phyloP scores from a whole-genome alignment of 1,139 yeast genomes.

The Candida pseudoviswanathii region DNA sequence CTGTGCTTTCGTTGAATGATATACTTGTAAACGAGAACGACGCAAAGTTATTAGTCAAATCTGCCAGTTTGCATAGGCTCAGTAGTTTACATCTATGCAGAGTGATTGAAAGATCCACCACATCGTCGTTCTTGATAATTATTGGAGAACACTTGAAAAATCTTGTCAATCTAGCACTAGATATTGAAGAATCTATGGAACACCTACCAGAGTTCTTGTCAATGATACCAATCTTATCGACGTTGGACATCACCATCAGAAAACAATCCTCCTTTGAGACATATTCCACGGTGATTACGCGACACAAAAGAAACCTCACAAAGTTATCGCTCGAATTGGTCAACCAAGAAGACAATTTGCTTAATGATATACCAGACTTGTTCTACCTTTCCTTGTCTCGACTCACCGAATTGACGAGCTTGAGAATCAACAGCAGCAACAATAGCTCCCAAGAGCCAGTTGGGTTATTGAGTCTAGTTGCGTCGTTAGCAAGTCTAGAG shows the following conservation, averaged over 20 bases:
- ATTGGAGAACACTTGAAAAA: constrained; percentile 27
- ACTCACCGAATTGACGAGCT: constrained; percentile 27
- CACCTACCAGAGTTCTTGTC: constrained; percentile 42
- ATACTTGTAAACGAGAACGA: constrained; percentile 29
- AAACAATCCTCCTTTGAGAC: constrained; percentile 31
- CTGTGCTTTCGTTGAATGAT: constrained; percentile 28
- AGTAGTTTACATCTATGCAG: constrained; percentile 27
- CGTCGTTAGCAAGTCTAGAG: constrained; percentile 28
- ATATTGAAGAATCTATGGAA: constrained; percentile 49
- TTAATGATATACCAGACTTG: constrained; percentile 21
- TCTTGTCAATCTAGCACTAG: constrained; percentile 38
- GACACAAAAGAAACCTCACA: constrained; percentile 4
- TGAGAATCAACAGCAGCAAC: constrained; percentile 44
- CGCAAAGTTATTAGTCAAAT: constrained; percentile 20
- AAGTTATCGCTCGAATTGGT: constrained; percentile 47
- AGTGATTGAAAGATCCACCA: constrained; percentile 25
- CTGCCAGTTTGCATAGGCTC: constrained; percentile 25
- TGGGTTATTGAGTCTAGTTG: constrained; percentile 27
- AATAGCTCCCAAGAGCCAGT: constrained; percentile 18
- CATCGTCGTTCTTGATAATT: constrained; percentile 29
- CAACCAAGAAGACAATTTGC: constrained; percentile 27
- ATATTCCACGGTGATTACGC: constrained; percentile 31
- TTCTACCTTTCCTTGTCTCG: constrained; percentile 18
- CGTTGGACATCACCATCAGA: constrained; percentile 47
- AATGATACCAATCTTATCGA: constrained; percentile 23